A percentile compares a stretch with the other conserved stretches of the same genome.
phyloP scores from a whole-genome alignment of 2,329 filamentous ascomycete genomes.

The Aureobasidium sp. region DNA sequence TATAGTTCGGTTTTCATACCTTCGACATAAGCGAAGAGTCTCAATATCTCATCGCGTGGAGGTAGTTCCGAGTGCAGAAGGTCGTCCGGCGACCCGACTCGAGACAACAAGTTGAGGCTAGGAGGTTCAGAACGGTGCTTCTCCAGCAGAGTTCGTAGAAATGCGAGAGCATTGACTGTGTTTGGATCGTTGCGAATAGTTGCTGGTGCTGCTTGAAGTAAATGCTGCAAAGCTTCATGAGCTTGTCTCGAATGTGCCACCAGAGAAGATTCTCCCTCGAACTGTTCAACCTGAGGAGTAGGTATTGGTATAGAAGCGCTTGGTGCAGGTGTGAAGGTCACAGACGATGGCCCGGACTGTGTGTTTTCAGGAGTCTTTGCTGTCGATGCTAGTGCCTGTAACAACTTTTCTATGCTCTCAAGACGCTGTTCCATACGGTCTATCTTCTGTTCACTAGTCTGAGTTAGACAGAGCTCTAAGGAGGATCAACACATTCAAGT shows the following conservation, averaged over 20 bases:
- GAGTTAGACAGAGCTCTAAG: background rate
- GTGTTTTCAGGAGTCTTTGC: background rate
- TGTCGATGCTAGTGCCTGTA: background rate
- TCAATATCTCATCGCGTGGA: background rate
- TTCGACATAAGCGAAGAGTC: background rate
- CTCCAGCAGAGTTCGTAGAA: background rate
- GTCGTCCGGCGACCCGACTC: background rate
- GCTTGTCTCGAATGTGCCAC: conserved; percentile 6
- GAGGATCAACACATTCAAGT: too few species aligned
- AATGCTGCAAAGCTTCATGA: background rate
- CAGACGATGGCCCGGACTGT: background rate
- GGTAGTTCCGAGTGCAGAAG: background rate
- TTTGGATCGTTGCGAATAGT: conserved; percentile 9
- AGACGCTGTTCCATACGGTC: conserved; percentile 18
- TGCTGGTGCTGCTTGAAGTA: background rate
- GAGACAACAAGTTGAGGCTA: background rate
- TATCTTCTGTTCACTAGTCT: conserved; percentile 19
- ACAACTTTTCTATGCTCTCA: conserved; percentile 16
- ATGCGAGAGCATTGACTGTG: conserved; percentile 1
- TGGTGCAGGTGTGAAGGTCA: background rate
- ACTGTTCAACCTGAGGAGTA: conserved; percentile 2
- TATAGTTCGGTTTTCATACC: background rate
- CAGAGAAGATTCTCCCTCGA: conserved; percentile 10
- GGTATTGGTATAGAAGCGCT: background rate
- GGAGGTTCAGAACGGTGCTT: background rate